Evolutionary conservation across 768 basidiomycete genomes (phyloP).

Genomic region (Mrakia frigida): DNA sequence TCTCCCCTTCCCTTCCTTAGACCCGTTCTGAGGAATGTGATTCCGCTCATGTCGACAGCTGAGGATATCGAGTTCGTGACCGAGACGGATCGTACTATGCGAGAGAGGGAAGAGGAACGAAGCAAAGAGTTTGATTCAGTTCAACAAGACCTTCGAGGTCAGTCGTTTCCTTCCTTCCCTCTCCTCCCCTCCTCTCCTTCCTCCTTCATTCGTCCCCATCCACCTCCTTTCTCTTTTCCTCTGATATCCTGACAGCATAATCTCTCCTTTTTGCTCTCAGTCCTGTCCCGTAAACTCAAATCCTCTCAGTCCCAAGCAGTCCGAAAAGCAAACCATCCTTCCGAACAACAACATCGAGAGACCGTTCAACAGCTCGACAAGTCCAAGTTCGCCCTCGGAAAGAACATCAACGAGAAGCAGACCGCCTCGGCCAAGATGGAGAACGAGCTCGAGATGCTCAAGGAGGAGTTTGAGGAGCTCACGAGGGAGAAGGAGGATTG

Average conservation of each 20-base stretch:
- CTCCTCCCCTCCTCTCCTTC: not conserved
- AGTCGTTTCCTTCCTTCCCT: not conserved
- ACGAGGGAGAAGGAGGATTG: conserved; percentile 18
- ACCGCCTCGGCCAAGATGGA: not conserved
- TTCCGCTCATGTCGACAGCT: conserved; percentile 17
- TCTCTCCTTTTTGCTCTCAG: not conserved
- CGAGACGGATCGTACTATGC: conserved; percentile 25
- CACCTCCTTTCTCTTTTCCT: not conserved
- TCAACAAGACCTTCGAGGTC: conserved; percentile 23
- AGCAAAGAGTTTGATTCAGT: conserved; percentile 19
- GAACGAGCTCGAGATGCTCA: conserved; percentile 13
- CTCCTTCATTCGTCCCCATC: not conserved
- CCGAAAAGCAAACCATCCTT: conserved; percentile 15
- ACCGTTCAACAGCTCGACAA: conserved; percentile 26
- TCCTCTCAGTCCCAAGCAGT: conserved; percentile 4
- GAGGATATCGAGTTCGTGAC: conserved; percentile 20
- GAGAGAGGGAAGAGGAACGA: conserved; percentile 20
- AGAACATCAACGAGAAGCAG: conserved; percentile 24
- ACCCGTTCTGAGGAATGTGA: conserved; percentile 26
- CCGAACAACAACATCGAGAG: conserved; percentile 21
- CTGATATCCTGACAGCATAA: not conserved
- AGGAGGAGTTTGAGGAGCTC: conserved; percentile 16
- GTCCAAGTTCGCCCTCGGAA: conserved; percentile 21
- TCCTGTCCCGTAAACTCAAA: conserved; percentile 17
- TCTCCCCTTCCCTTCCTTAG: not conserved